Evolutionary conservation across 2,329 filamentous ascomycete species (phyloP).

Genomic region (Orbilia quercus): DNA sequence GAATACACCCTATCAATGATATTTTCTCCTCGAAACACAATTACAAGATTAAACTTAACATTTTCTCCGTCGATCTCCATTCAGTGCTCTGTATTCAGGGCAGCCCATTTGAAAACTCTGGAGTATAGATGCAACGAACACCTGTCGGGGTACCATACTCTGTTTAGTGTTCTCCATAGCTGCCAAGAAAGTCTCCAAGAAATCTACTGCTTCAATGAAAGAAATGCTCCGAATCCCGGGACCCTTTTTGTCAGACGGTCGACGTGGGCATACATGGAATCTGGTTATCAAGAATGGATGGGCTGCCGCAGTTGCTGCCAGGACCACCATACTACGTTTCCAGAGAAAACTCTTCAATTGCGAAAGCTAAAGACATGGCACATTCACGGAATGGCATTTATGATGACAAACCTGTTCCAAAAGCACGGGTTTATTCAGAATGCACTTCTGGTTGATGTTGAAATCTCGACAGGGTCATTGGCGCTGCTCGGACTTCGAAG

Average conservation of each 20-base stretch:
- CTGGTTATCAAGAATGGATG: constrained; percentile 10
- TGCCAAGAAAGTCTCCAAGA: constrained; percentile 15
- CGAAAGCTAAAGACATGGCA: not conserved
- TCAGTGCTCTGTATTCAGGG: not conserved
- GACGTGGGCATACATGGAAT: not conserved
- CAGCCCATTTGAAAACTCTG: constrained; percentile 15
- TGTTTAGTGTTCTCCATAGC: constrained; percentile 29
- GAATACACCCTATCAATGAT: constrained; percentile 5
- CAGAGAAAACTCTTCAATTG: not conserved
- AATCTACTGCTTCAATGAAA: constrained; percentile 11
- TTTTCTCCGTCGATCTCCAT: not conserved
- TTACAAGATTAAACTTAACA: constrained; percentile 13
- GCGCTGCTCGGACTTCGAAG: not conserved
- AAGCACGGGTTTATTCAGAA: not conserved
- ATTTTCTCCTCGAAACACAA: constrained; percentile 7
- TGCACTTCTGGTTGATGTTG: constrained; percentile 3
- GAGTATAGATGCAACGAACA: not conserved
- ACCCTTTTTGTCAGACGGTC: not conserved
- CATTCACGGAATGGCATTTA: not conserved
- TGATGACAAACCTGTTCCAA: constrained; percentile 1
- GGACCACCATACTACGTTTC: not conserved
- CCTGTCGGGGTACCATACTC: not conserved
- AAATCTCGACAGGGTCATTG: constrained; percentile 4
- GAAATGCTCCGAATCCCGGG: not conserved
- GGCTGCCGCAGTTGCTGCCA: not conserved